Evolutionary conservation across 345 rosid species (phyloP), one percentile per base, ranked within the genome.

Genomic region (Populus davidiana): DNA sequence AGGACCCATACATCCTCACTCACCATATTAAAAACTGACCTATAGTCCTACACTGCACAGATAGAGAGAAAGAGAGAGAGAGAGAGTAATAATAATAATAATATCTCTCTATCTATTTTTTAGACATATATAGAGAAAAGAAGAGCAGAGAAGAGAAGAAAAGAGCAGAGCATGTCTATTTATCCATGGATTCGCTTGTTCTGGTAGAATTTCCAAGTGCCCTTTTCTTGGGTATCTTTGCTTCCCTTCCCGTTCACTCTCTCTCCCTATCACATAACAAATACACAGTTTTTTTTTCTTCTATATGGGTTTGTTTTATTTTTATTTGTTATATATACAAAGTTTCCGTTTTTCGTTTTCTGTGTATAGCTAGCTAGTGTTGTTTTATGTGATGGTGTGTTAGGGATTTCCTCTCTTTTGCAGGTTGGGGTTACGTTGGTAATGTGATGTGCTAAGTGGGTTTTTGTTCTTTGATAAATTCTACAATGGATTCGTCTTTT

Each of bases 371-470:
- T 16, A 18, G 50, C n/a, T 31, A 20, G 61, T 29, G 25, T 39
- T 52, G 67, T 56, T 72, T 67, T 44, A 39, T 67, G 62, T 63
- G 50, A 70, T 17, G 67, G 62, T 29, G 64, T 13, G n/a, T 66
- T 39, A 29, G 71, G 65, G 54, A 49, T 56, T 77, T 63, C 67
- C 23, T 62, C 20, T 36, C 31, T 29, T 79, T 78, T 73, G 83
- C 84, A 84, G 87, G 81, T 74, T 75, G 80, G 83, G 82, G 79
- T 71, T 83, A 79, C 70, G 83, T 67, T 83, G 62, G 84, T 70
- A 89, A 85, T 87, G 88, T 85, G 82, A 84, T 82, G 81, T 64
- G 72, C 85, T 67, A 78, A 69, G 10, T 50, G 69, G 76, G 78
- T 73, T 73, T 41, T 71, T 25, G 20, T 81, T 71, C 33, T 63